Evolutionary conservation across 2,329 filamentous ascomycete species (phyloP), one percentile per base, ranked within the genome.

Genomic region (Cercospora sp.): DNA sequence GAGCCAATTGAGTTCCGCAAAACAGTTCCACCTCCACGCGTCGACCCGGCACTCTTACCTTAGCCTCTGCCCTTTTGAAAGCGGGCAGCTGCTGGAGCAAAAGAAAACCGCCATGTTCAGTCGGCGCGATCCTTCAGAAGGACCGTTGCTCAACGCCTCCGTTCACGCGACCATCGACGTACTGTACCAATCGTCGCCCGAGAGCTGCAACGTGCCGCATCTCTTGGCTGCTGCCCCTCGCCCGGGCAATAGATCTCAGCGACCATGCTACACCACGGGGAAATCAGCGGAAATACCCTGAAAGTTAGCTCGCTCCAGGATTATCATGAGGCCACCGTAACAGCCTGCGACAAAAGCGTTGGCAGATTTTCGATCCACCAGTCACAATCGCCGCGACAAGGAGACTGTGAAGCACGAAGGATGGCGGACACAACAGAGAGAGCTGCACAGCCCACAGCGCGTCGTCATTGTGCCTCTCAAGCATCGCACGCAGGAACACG

Each of bases 271-370:
- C 28, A 34, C 16, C 30, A 59, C 28, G 32, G 55, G 55, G 26
- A 37, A 34, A 18, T 59, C 55, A 59, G 28, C 30, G 30, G 55
- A 18, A 59, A 59, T 59, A 59, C 55, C 55, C 55, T 34, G 55
- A 59, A 21, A 32, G 32, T 24, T 59, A 32, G 55, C 55, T 10
- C 55, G 55, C 55, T 59, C 55, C 40, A 61, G 40, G 34, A 45
- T 30, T 32, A 21, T 9, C 26, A 43, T 30, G 16, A 51, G 26
- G 28, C 60, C 24, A 32, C 18, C 24, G 60, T 62, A 49, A 49
- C 60, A 62, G 60, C 40, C 60, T 62, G 60, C 60, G 60, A 62
- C 60, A 62, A 32, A 37, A 21, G 26, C 18, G 28, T 45, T 26
- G 55, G 18, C 30, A 32, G 55, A 30, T 34, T 18, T 62, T 12